Conservation (phyloP, 1,284 basidiomycete species). For the Sporisorium scitamineum region DNA sequence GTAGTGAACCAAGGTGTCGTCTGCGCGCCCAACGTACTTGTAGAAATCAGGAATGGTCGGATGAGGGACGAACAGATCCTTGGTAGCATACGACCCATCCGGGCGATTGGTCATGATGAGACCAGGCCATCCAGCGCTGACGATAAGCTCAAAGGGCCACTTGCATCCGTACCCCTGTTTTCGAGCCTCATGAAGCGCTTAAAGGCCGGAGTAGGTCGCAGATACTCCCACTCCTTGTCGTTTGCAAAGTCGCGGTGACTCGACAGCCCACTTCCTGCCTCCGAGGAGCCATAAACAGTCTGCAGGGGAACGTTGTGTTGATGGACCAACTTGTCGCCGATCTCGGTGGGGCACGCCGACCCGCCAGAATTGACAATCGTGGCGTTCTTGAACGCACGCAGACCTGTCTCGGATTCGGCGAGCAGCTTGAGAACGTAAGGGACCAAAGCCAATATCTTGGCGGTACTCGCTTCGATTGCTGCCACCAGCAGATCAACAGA, state of each 20-base stretch:
- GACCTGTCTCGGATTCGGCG: constrained; percentile 73
- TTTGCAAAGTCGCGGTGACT: constrained; percentile 72
- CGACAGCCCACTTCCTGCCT: constrained; percentile 68
- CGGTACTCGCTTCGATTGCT: constrained; percentile 2
- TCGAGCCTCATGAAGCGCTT: constrained; percentile 16
- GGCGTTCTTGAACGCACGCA: constrained; percentile 71
- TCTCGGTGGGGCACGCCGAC: constrained; percentile 70
- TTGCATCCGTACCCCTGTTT: constrained; percentile 12
- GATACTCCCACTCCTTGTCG: constrained; percentile 77
- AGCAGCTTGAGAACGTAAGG: constrained; percentile 73
- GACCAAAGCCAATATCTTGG: constrained; percentile 65
- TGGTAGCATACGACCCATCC: constrained; percentile 75
- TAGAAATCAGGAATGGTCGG: constrained; percentile 70
- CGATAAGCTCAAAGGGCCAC: constrained; percentile 73
- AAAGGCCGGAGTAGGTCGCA: constrained; percentile 66
- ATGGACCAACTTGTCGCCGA: constrained; percentile 74
- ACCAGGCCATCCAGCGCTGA: constrained; percentile 74
- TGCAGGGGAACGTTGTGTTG: constrained; percentile 73
- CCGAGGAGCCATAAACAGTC: constrained; percentile 72
- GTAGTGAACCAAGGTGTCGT: constrained; percentile 74
- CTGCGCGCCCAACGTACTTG: constrained; percentile 76
- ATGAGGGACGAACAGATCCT: constrained; percentile 72
- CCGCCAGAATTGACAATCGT: constrained; percentile 73
- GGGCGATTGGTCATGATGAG: constrained; percentile 73
- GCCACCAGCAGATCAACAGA: constrained; percentile 7